A percentile compares a stretch with the other conserved stretches of the same genome.
Evolutionary conservation across 768 basidiomycete species (phyloP).

Genomic region (Pleurotus giganteus): DNA sequence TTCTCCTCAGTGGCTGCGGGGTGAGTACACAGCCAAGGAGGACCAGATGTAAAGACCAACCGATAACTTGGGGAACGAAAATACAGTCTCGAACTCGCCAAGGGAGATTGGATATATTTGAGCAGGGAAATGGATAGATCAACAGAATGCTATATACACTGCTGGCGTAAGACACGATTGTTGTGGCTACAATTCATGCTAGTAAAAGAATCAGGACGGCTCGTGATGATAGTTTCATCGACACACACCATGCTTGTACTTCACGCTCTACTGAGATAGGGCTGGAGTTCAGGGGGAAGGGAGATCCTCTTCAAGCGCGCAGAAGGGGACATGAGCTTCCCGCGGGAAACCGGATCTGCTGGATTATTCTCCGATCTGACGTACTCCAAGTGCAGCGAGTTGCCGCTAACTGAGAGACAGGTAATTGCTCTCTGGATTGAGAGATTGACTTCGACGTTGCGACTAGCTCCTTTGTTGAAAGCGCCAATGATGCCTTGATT

Average conservation of each 20-base stretch:
- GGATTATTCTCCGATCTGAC: slow-evolving; percentile 19
- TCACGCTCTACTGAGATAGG: neutral
- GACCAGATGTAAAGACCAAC: too few species aligned
- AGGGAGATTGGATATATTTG: too few species aligned
- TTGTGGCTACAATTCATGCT: too few species aligned
- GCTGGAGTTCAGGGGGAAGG: neutral
- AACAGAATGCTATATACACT: too few species aligned
- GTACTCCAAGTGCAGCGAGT: slow-evolving; percentile 15
- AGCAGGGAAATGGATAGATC: too few species aligned
- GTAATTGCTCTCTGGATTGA: slow-evolving; percentile 14
- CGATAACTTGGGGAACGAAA: too few species aligned
- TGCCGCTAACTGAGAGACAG: slow-evolving; percentile 10
- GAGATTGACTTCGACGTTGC: slow-evolving; percentile 20
- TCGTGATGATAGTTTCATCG: too few species aligned
- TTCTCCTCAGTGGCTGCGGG: too few species aligned
- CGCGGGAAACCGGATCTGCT: slow-evolving; percentile 25
- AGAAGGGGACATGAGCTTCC: slow-evolving; percentile 4
- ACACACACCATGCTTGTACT: neutral
- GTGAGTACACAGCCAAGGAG: too few species aligned
- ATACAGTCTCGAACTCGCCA: too few species aligned
- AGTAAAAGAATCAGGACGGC: too few species aligned
- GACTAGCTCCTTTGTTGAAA: slow-evolving; percentile 19
- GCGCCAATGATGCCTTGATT: slow-evolving; percentile 28
- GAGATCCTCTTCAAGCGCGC: neutral
- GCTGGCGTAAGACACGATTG: too few species aligned